These are phyloP conservation scores for Tuber magnatum DNA, from an alignment of 495 filamentous ascomycete species.

Conservation along the genomic window DNA sequence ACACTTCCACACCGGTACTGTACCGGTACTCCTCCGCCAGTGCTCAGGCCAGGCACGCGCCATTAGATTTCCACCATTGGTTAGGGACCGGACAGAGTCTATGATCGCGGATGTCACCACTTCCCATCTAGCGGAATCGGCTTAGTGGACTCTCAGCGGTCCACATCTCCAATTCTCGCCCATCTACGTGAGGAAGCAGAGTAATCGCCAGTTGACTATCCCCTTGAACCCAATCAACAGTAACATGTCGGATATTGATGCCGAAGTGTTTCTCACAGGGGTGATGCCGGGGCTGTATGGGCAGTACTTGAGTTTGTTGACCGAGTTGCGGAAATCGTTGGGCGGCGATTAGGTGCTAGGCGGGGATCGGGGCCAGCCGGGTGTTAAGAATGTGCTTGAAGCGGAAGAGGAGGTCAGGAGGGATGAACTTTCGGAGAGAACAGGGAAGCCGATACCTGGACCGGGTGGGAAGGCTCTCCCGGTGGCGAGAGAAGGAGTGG, in stretches of 20 bases:
- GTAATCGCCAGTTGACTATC: slow-evolving; percentile 53
- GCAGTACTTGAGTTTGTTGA: slow-evolving; percentile 59
- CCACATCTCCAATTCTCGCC: too few species aligned
- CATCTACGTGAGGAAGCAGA: slow-evolving; percentile 32
- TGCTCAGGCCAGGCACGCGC: too few species aligned
- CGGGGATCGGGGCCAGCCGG: slow-evolving; percentile 80
- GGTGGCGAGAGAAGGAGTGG: slow-evolving; percentile 14
- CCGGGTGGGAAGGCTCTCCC: slow-evolving; percentile 33
- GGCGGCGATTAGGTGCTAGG: slow-evolving; percentile 49
- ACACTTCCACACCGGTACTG: too few species aligned
- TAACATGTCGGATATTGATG: slow-evolving; percentile 73
- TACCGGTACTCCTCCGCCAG: too few species aligned
- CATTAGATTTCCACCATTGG: too few species aligned
- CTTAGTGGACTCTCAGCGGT: too few species aligned
- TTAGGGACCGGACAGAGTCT: too few species aligned
- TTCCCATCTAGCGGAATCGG: too few species aligned
- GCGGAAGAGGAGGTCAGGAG: slow-evolving; percentile 68
- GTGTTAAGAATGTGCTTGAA: slow-evolving; percentile 63
- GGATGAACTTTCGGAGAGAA: slow-evolving; percentile 42
- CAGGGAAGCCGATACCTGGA: slow-evolving; percentile 21
- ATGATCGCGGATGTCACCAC: too few species aligned
- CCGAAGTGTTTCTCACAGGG: slow-evolving; percentile 70
- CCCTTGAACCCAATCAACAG: slow-evolving; percentile 61
- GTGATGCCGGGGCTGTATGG: slow-evolving; percentile 47
- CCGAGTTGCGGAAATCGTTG: slow-evolving; percentile 62